These are phyloP conservation scores for Geranium rotundifolium DNA, from an alignment of 345 rosid species.

Conservation along the genomic window DNA sequence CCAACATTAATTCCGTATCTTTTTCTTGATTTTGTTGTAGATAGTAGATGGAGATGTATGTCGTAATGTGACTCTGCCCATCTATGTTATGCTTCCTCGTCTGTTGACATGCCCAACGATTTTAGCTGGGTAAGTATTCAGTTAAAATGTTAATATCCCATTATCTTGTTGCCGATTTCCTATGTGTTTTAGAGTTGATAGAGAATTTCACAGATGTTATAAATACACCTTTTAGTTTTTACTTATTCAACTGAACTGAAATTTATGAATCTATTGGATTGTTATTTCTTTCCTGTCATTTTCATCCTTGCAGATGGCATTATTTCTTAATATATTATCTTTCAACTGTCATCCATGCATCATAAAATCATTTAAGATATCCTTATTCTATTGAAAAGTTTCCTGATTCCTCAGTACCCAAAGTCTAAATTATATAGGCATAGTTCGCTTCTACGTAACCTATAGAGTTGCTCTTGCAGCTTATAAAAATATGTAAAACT, in stretches of 20 bases:
- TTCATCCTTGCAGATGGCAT: not conserved
- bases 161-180: not conserved
- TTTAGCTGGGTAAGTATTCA: slow-evolving; percentile 63
- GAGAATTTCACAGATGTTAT: not conserved
- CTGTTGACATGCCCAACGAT: slow-evolving; percentile 79
- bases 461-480: too few relatives aligned
- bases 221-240: too few relatives aligned
- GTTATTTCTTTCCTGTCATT: not conserved
- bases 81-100: slow-evolving; percentile 70
- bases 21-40: slow-evolving; percentile 22
- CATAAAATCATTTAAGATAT: too few relatives aligned
- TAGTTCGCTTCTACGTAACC: too few relatives aligned
- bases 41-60: slow-evolving; percentile 92
- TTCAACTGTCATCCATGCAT: too few relatives aligned
- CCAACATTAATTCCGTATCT: slow-evolving; percentile 1
- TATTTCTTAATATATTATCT: too few relatives aligned
- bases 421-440: too few relatives aligned
- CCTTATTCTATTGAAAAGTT: too few relatives aligned
- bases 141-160: not conserved
- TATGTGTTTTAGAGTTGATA: not conserved
- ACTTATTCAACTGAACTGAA: not conserved
- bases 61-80: slow-evolving; percentile 52
- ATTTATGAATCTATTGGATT: not conserved
- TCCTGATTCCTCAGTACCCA: too few relatives aligned
- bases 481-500: too few relatives aligned